phyloP scores from a whole-genome alignment of 768 basidiomycete genomes.

The Lentinula raphanica region DNA sequence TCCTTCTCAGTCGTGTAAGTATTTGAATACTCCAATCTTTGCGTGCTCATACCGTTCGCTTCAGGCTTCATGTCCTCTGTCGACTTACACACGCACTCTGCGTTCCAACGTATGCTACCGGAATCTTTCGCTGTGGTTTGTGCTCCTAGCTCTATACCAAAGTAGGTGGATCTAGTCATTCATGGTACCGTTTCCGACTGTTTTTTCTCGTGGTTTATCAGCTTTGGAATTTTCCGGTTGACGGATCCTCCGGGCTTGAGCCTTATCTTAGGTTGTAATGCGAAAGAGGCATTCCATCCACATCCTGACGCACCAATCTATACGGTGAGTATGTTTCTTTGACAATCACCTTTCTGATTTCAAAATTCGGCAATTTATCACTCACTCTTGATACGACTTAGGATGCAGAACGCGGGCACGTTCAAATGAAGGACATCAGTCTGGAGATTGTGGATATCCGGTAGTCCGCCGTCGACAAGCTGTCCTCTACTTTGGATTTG shows the following conservation, averaged over 20 bases:
- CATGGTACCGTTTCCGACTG: not conserved
- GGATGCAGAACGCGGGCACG: conserved; percentile 85
- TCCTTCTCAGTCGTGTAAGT: conserved; percentile 80
- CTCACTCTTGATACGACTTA: conserved; percentile 20
- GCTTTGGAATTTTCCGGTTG: conserved; percentile 85
- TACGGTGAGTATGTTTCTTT: conserved; percentile 53
- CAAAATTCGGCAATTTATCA: not conserved
- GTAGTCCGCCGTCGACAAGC: not conserved
- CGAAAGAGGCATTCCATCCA: conserved; percentile 79
- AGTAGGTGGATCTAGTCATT: conserved; percentile 36
- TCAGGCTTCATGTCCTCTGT: conserved; percentile 91
- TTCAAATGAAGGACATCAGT: conserved; percentile 65
- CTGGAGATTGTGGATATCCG: conserved; percentile 86
- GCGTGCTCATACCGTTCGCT: not conserved
- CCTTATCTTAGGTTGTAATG: conserved; percentile 61
- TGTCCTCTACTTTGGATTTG: no score
- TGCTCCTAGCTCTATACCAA: conserved; percentile 73
- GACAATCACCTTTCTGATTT: not conserved
- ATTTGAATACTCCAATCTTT: not conserved
- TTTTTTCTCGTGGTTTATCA: conserved; percentile 23
- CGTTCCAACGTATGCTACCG: conserved; percentile 84
- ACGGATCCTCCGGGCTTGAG: conserved; percentile 84
- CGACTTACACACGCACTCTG: conserved; percentile 87
- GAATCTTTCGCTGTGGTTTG: conserved; percentile 94
- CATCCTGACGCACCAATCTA: conserved; percentile 83